phyloP scores from a whole-genome alignment of 148 eudicot genomes.

The Selenicereus undatus region DNA sequence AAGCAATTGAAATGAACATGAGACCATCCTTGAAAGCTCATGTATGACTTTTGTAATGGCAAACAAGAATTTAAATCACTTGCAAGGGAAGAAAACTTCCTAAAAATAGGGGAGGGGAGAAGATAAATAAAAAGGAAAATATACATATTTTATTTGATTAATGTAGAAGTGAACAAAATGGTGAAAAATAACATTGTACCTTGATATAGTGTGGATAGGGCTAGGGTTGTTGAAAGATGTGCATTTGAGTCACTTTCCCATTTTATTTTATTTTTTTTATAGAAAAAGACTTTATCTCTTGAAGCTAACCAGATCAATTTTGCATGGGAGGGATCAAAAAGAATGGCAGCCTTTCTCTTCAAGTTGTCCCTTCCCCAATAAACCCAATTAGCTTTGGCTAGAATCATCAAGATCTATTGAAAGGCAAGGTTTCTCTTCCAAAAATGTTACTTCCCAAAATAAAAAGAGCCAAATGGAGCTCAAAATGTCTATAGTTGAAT shows the following conservation, averaged over 20 bases:
- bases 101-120: constrained; percentile 22
- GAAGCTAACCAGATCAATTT: neutral
- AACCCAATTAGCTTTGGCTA: neutral
- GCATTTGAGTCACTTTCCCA: constrained; percentile 10
- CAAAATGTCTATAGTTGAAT: too few species aligned
- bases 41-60: constrained; percentile 23
- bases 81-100: constrained; percentile 34
- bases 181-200: constrained; percentile 5
- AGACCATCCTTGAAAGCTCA: constrained; percentile 18
- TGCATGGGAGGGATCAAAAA: constrained; percentile 19
- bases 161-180: constrained; percentile 17
- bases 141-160: neutral
- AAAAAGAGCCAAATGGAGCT: neutral
- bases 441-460: neutral
- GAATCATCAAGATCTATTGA: too few species aligned
- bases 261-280: too few species aligned
- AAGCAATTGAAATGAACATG: constrained; percentile 7
- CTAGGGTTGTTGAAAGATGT: constrained; percentile 21
- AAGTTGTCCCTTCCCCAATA: constrained; percentile 13
- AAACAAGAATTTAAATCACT: constrained; percentile 25
- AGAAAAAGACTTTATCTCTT: too few species aligned
- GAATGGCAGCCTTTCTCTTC: constrained; percentile 28
- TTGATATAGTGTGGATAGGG: neutral
- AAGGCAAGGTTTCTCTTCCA: too few species aligned
- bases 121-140: neutral